Percentiles rank a stretch among this genome's conserved stretches.
These are phyloP conservation scores for Fusarium oligoseptatum DNA, from an alignment of 2,329 filamentous ascomycete genomes.

Conservation along the genomic window DNA sequence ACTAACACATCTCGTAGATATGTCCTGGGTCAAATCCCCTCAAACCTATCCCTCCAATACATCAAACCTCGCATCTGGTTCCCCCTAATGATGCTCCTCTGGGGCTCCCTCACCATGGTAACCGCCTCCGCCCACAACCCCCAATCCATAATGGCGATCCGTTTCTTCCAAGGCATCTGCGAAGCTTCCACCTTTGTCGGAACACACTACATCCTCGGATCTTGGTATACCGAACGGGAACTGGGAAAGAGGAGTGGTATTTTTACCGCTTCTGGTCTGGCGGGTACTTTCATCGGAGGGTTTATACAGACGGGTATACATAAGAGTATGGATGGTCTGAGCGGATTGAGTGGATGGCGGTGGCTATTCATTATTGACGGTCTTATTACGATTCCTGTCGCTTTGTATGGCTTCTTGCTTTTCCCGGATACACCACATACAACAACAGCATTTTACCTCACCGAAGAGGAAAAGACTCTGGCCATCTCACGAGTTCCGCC, in stretches of 20 bases:
- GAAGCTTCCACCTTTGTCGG: slow-evolving; percentile 58
- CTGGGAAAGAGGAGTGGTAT: slow-evolving; percentile 74
- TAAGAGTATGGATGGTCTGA: slow-evolving; percentile 54
- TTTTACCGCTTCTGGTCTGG: slow-evolving; percentile 71
- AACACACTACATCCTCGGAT: slow-evolving; percentile 59
- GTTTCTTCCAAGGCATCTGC: slow-evolving; percentile 56
- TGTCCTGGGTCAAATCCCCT: slow-evolving; percentile 70
- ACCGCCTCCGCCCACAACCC: slow-evolving; percentile 56
- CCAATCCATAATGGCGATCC: slow-evolving; percentile 55
- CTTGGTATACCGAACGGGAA: slow-evolving; percentile 72
- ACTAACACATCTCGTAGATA: slow-evolving; percentile 45
- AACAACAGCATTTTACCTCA: slow-evolving; percentile 58
- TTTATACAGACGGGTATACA: slow-evolving; percentile 75
- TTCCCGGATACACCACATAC: slow-evolving; percentile 61
- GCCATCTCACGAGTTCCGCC: slow-evolving; percentile 58
- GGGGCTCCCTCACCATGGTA: slow-evolving; percentile 74
- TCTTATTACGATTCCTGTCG: slow-evolving; percentile 56
- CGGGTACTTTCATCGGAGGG: slow-evolving; percentile 66
- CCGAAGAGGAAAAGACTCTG: slow-evolving; percentile 59
- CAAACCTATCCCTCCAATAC: slow-evolving; percentile 73
- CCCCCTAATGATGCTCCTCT: slow-evolving; percentile 72
- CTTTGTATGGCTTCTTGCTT: slow-evolving; percentile 51
- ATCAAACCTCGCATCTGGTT: slow-evolving; percentile 74
- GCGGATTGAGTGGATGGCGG: slow-evolving; percentile 73
- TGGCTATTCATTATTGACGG: slow-evolving; percentile 82